phyloP scores from a whole-genome alignment of 768 basidiomycete genomes.

The Wakefieldia striispora region DNA sequence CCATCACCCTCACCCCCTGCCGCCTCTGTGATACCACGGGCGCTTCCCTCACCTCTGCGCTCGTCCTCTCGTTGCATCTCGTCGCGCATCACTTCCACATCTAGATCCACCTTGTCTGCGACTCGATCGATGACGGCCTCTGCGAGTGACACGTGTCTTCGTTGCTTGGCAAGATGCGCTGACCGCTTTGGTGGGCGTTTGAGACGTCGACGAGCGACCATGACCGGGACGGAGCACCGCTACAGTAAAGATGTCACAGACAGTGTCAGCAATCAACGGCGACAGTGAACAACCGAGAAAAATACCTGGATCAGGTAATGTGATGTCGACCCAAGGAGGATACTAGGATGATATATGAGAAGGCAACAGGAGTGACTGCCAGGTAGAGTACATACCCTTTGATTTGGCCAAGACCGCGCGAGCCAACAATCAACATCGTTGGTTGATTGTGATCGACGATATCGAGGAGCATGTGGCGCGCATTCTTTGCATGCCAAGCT shows the following conservation, averaged over 20 bases:
- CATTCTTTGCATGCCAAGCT: constrained; percentile 97
- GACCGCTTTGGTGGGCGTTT: constrained; percentile 81
- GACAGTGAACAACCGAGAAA: constrained; percentile 9
- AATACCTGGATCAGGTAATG: constrained; percentile 85
- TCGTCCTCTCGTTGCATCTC: constrained; percentile 72
- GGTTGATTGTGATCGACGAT: constrained; percentile 87
- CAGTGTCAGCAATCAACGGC: not conserved
- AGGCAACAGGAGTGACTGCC: too few relatives aligned
- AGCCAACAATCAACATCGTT: constrained; percentile 92
- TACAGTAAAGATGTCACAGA: constrained; percentile 26
- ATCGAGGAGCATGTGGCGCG: constrained; percentile 87
- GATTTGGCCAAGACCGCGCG: constrained; percentile 83
- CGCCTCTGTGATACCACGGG: constrained; percentile 19
- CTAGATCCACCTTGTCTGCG: constrained; percentile 80
- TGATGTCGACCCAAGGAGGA: constrained; percentile 90
- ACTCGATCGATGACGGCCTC: constrained; percentile 86
- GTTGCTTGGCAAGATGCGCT: constrained; percentile 79
- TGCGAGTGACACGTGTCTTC: constrained; percentile 80
- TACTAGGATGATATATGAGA: constrained; percentile 43
- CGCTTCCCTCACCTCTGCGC: constrained; percentile 15
- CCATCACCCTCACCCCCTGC: constrained; percentile 28
- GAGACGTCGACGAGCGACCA: constrained; percentile 91
- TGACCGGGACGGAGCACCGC: constrained; percentile 94
- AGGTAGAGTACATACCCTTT: constrained; percentile 61
- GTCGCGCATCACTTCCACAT: constrained; percentile 78